These are phyloP conservation scores for Phytophthora cactorum DNA, from an alignment of 352 stramenopile species.

Conservation along the genomic window DNA sequence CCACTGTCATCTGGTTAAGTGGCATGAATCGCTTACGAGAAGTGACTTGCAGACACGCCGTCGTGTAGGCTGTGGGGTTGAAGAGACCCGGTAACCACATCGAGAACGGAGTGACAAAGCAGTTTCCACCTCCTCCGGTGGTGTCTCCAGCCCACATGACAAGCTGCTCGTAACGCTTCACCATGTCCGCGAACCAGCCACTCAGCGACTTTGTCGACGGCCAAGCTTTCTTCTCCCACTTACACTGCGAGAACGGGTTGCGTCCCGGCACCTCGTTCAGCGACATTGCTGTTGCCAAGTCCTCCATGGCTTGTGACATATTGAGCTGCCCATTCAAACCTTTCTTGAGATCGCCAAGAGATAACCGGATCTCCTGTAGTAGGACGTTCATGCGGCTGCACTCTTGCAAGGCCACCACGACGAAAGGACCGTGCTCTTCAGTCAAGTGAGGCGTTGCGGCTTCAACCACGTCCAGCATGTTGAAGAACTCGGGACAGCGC, in stretches of 20 bases:
- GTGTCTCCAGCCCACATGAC: constrained; percentile 85
- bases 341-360: constrained; percentile 95
- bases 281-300: constrained; percentile 90
- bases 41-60: constrained; percentile 95
- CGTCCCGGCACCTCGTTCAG: constrained; percentile 95
- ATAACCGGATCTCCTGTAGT: constrained; percentile 91
- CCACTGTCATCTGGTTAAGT: constrained; percentile 96
- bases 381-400: constrained; percentile 95
- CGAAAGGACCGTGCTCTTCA: constrained; percentile 91
- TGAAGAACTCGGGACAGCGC: constrained; percentile 92
- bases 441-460: constrained; percentile 88
- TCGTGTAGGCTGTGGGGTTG: constrained; percentile 96
- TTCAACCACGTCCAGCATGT: constrained; percentile 92
- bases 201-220: constrained; percentile 93
- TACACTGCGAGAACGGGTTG: constrained; percentile 96
- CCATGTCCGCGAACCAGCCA: constrained; percentile 94
- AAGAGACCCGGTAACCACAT: constrained; percentile 97
- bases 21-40: constrained; percentile 92
- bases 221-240: constrained; percentile 97
- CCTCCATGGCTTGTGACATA: constrained; percentile 96
- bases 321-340: constrained; percentile 96
- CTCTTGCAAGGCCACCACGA: constrained; percentile 95
- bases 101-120: constrained; percentile 92
- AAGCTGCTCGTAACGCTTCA: constrained; percentile 92
- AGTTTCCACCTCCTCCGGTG: constrained; percentile 28